Evolutionary conservation across 257 asterid species (phyloP), one percentile per base, ranked within the genome.

Genomic region (Penstemon eatonii): DNA sequence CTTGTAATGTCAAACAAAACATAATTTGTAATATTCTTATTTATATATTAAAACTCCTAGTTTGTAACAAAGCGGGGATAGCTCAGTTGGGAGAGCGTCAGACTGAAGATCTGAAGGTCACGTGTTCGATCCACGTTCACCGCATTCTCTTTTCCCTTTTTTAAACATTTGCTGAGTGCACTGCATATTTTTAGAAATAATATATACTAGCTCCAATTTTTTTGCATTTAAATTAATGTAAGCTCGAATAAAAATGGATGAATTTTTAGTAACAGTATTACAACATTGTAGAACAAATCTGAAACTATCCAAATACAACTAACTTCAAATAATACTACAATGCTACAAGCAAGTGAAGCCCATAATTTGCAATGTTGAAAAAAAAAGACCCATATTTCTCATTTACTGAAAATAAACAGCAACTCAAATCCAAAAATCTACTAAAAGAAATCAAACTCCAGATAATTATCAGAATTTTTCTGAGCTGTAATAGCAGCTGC

Each of bases 91-190:
- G 85, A 82, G 87, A 82, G 90, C 84, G 81, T 76, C 82, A 76
- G 85, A 82, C 90, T 82, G 87, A 81, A 84, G 87, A 79, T 81
- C 82, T 79, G 87, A 84, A 79, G 87, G 87, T 83, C 84, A 53
- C 84, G 85, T 84, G 87, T 82, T 80, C 81, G 90, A 85, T 85
- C 86, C 90, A 80, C 85, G 87, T 64, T 84, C 87, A 84, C 89
- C 85, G 87, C 85, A 84, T 54, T 25, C 33, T 1, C 33, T 25
- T 25, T 25, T 25, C 33, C 33, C 2, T 1, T 25, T 25, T 25
- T 25, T 1, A 25, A 25, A 25, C 2, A 25, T 25, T 25, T 25
- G 33, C 33, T 25, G 33, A 2, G 3, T 25, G 33, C 33, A 25
- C 33, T 25, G 33, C 33, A 25, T 1, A 1, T 1, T 25, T 25